A percentile compares a stretch with the other conserved stretches of the same genome.
phyloP scores from a whole-genome alignment of 305 asterid species.

The Fraxinus albicans region DNA sequence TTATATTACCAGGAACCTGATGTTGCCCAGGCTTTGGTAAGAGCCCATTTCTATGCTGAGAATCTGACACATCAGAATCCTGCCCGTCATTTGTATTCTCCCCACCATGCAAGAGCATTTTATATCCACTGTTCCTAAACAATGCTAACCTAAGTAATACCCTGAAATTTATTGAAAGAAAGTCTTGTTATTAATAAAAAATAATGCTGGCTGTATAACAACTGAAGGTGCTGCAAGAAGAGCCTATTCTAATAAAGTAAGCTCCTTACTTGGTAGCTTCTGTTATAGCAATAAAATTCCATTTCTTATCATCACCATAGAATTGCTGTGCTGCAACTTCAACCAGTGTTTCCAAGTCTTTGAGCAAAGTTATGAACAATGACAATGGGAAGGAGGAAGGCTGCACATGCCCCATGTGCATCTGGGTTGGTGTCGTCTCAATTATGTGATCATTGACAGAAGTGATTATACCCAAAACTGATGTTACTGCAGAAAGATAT shows the following conservation, averaged over 20 bases:
- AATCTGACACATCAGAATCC: conserved; percentile 33
- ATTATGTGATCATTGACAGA: conserved; percentile 80
- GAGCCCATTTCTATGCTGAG: conserved; percentile 30
- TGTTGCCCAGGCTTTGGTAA: conserved; percentile 35
- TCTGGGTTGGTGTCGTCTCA: conserved; percentile 47
- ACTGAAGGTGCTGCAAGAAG: background rate
- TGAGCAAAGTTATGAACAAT: conserved; percentile 76
- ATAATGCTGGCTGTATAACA: conserved; percentile 3
- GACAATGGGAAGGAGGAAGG: conserved; percentile 69
- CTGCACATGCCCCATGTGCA: conserved; percentile 31
- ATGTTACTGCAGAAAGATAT: conserved; percentile 64
- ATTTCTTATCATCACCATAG: conserved; percentile 79
- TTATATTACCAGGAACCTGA: conserved; percentile 38
- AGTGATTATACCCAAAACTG: conserved; percentile 74
- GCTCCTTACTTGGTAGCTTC: conserved; percentile 72
- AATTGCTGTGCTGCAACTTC: conserved; percentile 85
- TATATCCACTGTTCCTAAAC: conserved; percentile 65
- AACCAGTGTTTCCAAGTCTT: conserved; percentile 91
- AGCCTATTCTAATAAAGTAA: conserved; percentile 5
- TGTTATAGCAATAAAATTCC: conserved; percentile 75
- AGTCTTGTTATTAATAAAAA: conserved; percentile 2
- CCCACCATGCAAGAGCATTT: conserved; percentile 93
- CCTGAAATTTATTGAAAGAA: conserved; percentile 47
- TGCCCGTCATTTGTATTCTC: conserved; percentile 51
- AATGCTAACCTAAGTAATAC: conserved; percentile 67